A percentile compares a stretch with the other conserved stretches of the same genome.
phyloP scores from a whole-genome alignment of 352 stramenopile species.

The Phytophthora litchii region DNA sequence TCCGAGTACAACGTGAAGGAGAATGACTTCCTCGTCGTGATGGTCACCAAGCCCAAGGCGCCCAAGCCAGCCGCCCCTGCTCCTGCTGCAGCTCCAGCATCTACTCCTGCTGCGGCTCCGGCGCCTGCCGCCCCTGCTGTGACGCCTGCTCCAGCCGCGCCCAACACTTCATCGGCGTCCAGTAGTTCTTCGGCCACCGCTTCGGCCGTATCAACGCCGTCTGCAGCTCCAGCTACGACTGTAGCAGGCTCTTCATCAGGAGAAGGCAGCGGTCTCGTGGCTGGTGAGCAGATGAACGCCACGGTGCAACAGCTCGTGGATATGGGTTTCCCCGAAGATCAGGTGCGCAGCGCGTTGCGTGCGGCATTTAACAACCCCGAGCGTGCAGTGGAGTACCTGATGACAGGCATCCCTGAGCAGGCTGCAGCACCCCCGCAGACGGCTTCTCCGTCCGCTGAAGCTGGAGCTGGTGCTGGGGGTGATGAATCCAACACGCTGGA shows the following conservation, averaged over 20 bases:
- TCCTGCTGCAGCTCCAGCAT: conserved; percentile 32
- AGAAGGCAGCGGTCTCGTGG: conserved; percentile 25
- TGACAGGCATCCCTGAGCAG: conserved; percentile 85
- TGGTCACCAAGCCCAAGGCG: conserved; percentile 89
- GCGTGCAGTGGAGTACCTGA: conserved; percentile 88
- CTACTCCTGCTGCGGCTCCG: conserved; percentile 30
- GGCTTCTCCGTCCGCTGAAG: conserved; percentile 17
- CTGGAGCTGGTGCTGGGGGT: conserved; percentile 7
- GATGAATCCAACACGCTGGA: conserved; percentile 61
- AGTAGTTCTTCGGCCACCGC: conserved; percentile 67
- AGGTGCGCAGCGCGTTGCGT: conserved; percentile 75
- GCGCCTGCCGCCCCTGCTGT: conserved; percentile 15
- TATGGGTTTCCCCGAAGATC: conserved; percentile 90
- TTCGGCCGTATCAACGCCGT: conserved; percentile 71
- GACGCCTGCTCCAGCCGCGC: conserved; percentile 36
- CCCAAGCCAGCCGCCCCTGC: conserved; percentile 42
- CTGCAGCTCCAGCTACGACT: conserved; percentile 50
- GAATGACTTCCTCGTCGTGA: conserved; percentile 89
- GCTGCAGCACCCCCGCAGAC: conserved; percentile 35
- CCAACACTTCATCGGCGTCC: conserved; percentile 75
- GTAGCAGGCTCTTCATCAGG: conserved; percentile 23
- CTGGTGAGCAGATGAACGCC: conserved; percentile 52
- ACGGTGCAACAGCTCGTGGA: conserved; percentile 79
- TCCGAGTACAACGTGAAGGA: conserved; percentile 88
- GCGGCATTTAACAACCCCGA: conserved; percentile 90